phyloP scores from a whole-genome alignment of 371 early-diverging fungal species.

The Syncephalastrum racemosum region DNA sequence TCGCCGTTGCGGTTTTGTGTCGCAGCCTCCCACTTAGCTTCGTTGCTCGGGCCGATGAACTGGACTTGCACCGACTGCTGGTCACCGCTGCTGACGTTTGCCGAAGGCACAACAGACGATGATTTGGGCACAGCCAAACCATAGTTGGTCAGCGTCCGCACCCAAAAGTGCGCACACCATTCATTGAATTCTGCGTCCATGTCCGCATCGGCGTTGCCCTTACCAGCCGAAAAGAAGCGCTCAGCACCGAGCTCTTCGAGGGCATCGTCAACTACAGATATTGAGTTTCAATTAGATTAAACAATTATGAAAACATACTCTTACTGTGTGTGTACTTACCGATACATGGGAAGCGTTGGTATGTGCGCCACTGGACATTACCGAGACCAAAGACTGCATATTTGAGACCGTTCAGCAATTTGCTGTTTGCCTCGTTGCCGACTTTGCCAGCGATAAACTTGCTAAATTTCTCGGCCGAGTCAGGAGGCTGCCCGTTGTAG shows the following conservation, averaged over 20 bases:
- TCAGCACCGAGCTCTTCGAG: constrained; percentile 51
- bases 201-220: constrained; percentile 54
- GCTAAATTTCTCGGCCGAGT: constrained; percentile 53
- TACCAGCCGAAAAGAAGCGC: constrained; percentile 42
- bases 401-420: constrained; percentile 29
- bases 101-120: constrained; percentile 36
- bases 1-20: constrained; percentile 29
- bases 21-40: constrained; percentile 30
- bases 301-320: too few species aligned
- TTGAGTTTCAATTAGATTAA: too few species aligned
- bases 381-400: constrained; percentile 59
- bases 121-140: constrained; percentile 33
- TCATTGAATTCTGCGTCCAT: constrained; percentile 50
- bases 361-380: constrained; percentile 64
- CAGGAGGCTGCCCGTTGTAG: constrained; percentile 62
- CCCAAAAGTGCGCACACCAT: constrained; percentile 53
- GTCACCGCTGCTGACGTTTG: constrained; percentile 11
- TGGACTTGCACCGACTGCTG: constrained; percentile 21
- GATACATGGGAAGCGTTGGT: constrained; percentile 52
- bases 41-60: constrained; percentile 31
- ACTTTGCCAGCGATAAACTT: constrained; percentile 38
- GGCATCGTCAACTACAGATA: constrained; percentile 18
- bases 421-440: constrained; percentile 23
- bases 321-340: too few species aligned
- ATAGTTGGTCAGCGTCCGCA: constrained; percentile 25